phyloP scores from a whole-genome alignment of 805 yeast genomes.

The Candida taoyuanica region DNA sequence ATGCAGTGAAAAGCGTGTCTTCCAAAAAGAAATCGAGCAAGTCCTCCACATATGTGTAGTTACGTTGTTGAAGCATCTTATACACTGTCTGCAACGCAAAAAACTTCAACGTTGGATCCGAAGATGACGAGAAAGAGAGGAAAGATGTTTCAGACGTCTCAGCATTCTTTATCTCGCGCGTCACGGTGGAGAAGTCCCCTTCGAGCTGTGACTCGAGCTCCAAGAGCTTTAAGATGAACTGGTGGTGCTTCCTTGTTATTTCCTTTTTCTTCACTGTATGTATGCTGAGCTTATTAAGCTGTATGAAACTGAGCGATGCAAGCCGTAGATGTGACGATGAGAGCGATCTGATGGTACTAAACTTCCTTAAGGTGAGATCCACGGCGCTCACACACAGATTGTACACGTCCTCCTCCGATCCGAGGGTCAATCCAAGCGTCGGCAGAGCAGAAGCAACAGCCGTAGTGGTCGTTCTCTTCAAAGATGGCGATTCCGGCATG shows the following conservation, averaged over 20 bases:
- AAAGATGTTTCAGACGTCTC: constrained; percentile 1
- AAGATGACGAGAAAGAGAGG: constrained; percentile 1
- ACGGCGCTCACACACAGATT: constrained; percentile 22
- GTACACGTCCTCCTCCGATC: too few relatives aligned
- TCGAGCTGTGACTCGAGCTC: constrained; percentile 19
- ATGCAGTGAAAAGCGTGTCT: constrained; percentile 5
- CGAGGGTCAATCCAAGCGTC: constrained; percentile 10
- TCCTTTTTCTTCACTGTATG: constrained; percentile 4
- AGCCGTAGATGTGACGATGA: constrained; percentile 20
- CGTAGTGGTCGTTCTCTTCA: constrained; percentile 4
- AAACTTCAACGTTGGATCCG: constrained; percentile 14
- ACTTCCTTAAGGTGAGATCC: constrained; percentile 18
- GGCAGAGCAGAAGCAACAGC: background rate
- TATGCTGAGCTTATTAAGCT: constrained; percentile 21
- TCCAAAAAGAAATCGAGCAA: constrained; percentile 12
- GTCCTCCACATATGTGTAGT: constrained; percentile 6
- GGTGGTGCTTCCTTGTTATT: constrained; percentile 19
- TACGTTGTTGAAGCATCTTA: constrained; percentile 19
- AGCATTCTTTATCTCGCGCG: constrained; percentile 9
- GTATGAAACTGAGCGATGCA: constrained; percentile 22
- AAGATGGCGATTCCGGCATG: background rate
- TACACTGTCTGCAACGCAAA: constrained; percentile 20
- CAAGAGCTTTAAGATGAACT: constrained; percentile 20
- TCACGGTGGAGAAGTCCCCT: constrained; percentile 4
- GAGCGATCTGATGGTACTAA: constrained; percentile 11